A percentile compares a stretch with the other conserved stretches of the same genome.
Conservation (phyloP, 441 rosid genomes). For the Erysimum pusillum region DNA sequence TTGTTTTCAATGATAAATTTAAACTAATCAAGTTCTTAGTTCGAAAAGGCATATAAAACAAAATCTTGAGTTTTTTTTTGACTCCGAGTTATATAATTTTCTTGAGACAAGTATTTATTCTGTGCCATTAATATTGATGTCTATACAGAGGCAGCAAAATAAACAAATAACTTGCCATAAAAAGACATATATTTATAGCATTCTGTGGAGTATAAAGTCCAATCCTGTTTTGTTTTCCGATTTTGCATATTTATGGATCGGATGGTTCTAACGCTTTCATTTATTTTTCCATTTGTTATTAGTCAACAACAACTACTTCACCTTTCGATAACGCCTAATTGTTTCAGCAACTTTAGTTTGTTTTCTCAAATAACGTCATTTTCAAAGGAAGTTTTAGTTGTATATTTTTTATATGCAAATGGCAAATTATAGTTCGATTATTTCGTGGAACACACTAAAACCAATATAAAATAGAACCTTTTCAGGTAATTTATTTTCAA, state of each 20-base stretch:
- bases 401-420: neutral
- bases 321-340: conserved; percentile 19
- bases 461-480: neutral
- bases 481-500: neutral
- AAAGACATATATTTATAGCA: conserved; percentile 22
- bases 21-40: neutral
- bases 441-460: neutral
- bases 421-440: neutral
- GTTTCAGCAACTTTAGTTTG: conserved; percentile 16
- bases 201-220: conserved; percentile 19
- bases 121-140: conserved; percentile 18
- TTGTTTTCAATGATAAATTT: neutral
- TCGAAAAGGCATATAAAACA: neutral
- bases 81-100: neutral
- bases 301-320: conserved; percentile 39
- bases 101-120: neutral
- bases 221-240: conserved; percentile 28
- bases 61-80: neutral
- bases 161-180: conserved; percentile 24
- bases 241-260: conserved; percentile 9
- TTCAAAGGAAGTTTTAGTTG: neutral
- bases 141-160: neutral
- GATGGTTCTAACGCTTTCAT: conserved; percentile 18
- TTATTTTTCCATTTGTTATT: conserved; percentile 16
- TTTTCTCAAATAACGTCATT: conserved; percentile 19